Base-by-base conservation (phyloP, 106 monocot species). In the Amphibolis antarctica region DNA sequence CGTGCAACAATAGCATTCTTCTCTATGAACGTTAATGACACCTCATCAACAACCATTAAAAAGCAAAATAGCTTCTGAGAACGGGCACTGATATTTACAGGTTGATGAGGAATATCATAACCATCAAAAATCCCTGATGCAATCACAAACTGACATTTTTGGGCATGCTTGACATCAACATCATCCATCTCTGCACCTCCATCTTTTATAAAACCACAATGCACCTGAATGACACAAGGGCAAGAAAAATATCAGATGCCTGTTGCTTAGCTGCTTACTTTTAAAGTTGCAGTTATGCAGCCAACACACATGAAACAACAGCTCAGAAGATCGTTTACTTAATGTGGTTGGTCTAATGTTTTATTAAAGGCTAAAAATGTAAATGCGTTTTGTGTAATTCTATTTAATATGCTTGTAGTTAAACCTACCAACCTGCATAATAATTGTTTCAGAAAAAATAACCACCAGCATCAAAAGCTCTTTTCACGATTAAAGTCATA, bases 41-140 rank as follows among this genome's bases (percentile, higher is more conserved):
- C 66, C 21, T 84, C 86, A 77, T 96, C 94, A 10, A 96, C 86
- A 44, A 96, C 89, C 94, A 96, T 86, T 0, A 90, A 28, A 64
- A 96, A 96, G 68, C 94, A 96, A 62, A 96, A 96, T 30, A 96
- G 84, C 76, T 84, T 83, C 52, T 76, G 69, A 65, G 94, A 89
- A 12, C 89, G 86, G 50, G 44, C 31, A 52, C 94, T 96, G 45
- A 96, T 82, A 64, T 96, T 90, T 60, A 77, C 65, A 46, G 94
- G 94, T 61, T 96, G 94, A 82, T 89, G 86, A 46, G 94, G 94
- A 53, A 60, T 76, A 55, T 96, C 94, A 55, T 96, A 96, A 13
- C 94, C 94, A 82, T 96, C 94, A 80, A 96, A 96, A 43, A 96
- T 96, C 31, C 94, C 94, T 55, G 94, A 96, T 12, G 94, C 94